phyloP scores from a whole-genome alignment of 129 eudicot species.

The Artemisia argyi region DNA sequence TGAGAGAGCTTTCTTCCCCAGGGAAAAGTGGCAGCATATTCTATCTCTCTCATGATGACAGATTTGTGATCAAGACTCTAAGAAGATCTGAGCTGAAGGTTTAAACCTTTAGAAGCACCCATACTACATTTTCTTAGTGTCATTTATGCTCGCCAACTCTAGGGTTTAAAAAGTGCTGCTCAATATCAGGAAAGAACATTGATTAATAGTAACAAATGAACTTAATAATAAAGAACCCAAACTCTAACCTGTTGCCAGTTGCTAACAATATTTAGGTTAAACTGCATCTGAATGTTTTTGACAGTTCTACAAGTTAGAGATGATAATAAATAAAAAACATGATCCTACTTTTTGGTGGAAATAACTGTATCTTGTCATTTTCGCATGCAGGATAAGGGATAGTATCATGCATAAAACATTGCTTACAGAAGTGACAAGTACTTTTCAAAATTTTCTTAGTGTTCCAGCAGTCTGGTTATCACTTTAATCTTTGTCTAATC shows the following conservation, averaged over 20 bases:
- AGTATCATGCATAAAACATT: no score
- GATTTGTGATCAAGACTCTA: constrained; percentile 89
- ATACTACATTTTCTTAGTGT: neutral
- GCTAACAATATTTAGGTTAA: neutral
- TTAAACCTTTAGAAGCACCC: constrained; percentile 15
- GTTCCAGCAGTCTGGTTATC: no score
- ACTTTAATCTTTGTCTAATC: no score
- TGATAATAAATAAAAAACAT: neutral
- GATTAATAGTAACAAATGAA: neutral
- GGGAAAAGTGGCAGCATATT: constrained; percentile 99
- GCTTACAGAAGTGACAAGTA: no score
- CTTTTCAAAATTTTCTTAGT: no score
- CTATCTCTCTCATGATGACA: constrained; percentile 87
- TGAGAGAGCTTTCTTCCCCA: constrained; percentile 88
- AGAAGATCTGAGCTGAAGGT: constrained; percentile 85
- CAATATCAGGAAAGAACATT: no score
- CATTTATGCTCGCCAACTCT: neutral
- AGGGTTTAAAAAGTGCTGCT: neutral
- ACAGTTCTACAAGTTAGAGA: neutral
- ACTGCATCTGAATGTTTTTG: neutral
- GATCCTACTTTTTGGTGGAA: neutral
- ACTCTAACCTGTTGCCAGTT: constrained; percentile 7
- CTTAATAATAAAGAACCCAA: neutral
- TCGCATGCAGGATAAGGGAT: no score
- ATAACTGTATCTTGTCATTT: neutral